Conservation (phyloP, 169 alveolate species). For the Plasmodium gaboni region DNA sequence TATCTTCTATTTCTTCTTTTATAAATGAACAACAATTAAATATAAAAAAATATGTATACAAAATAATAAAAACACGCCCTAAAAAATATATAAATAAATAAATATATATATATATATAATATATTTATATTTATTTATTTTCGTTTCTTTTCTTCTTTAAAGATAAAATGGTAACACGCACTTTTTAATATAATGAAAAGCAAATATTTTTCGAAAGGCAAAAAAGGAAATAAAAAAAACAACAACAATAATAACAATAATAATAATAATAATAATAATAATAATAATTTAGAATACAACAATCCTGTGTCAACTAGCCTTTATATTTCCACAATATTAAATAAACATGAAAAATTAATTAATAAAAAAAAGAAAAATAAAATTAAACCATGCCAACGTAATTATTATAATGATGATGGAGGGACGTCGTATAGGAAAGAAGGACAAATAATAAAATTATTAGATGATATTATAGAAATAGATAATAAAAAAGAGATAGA, state of each 20-base stretch:
- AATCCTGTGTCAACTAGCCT: constrained; percentile 34
- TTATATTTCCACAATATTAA: constrained; percentile 13
- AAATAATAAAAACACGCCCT: neutral
- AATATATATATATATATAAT: neutral
- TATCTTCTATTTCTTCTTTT: too few relatives aligned
- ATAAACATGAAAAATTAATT: constrained; percentile 17
- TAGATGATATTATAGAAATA: neutral
- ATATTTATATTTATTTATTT: neutral
- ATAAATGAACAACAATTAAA: neutral
- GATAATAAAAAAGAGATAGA: neutral
- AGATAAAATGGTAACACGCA: neutral
- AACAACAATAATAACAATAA: neutral
- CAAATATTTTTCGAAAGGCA: constrained; percentile 28
- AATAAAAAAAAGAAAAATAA: neutral
- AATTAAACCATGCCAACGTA: too few relatives aligned
- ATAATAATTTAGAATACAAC: neutral
- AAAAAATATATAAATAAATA: neutral
- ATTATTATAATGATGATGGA: too few relatives aligned
- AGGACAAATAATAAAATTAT: neutral
- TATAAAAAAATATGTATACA: neutral
- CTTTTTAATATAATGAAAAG: constrained; percentile 15
- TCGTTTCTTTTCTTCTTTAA: neutral
- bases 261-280: neutral
- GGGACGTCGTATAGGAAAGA: too few relatives aligned
- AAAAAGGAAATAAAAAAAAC: neutral